Conservation (phyloP, 495 filamentous ascomycete genomes). For the Halenospora varia region DNA sequence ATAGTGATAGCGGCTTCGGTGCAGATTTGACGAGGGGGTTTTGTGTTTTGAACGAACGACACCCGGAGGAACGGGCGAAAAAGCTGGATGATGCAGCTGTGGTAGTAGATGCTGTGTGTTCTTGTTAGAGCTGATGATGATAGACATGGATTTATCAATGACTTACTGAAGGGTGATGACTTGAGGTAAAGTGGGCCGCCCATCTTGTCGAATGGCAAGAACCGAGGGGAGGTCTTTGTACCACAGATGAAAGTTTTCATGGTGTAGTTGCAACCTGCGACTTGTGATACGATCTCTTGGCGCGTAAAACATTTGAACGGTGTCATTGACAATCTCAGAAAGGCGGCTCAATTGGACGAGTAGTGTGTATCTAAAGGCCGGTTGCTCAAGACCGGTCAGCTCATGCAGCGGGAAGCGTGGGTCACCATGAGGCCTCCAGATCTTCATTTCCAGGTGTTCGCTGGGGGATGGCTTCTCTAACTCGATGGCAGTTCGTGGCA, state of each 20-base stretch:
- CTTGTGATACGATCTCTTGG: constrained; percentile 40
- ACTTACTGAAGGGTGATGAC: constrained; percentile 39
- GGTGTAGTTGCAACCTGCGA: constrained; percentile 32
- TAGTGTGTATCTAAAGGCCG: constrained; percentile 21
- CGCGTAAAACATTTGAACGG: constrained; percentile 42
- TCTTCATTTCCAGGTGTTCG: constrained; percentile 23
- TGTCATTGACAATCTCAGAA: constrained; percentile 40
- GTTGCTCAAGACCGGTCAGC: too few species aligned
- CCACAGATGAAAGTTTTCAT: constrained; percentile 39
- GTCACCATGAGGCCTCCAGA: constrained; percentile 31
- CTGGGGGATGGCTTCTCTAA: constrained; percentile 30
- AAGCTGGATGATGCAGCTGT: constrained; percentile 31
- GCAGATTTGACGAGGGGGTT: constrained; percentile 31
- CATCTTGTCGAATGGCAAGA: constrained; percentile 28
- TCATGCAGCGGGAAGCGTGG: too few species aligned
- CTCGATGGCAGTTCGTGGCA: constrained; percentile 38
- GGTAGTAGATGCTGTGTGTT: constrained; percentile 31
- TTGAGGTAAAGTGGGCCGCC: constrained; percentile 28
- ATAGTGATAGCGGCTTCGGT: constrained; percentile 25
- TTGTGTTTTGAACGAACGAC: constrained; percentile 20
- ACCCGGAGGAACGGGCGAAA: constrained; percentile 35
- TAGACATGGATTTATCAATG: too few species aligned
- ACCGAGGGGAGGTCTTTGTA: constrained; percentile 33
- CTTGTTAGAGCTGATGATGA: too few species aligned
- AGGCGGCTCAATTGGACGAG: constrained; percentile 32